phyloP scores from a whole-genome alignment of 2,329 filamentous ascomycete genomes.

The Aspergillus novofumigatus region DNA sequence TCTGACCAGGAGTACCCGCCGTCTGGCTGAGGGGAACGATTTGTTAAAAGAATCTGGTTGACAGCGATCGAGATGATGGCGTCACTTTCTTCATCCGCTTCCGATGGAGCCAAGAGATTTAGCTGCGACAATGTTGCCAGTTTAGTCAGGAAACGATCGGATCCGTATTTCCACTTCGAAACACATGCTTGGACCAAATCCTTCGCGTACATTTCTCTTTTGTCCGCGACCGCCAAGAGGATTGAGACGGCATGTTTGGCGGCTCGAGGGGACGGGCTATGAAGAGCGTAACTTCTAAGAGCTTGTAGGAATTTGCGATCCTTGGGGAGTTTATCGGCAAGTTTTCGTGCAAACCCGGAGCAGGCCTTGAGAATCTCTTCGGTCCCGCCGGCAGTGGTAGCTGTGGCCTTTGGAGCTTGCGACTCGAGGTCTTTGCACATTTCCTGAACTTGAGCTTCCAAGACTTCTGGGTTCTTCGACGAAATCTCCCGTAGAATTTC shows the following conservation, averaged over 20 bases:
- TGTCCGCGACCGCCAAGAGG: constrained; percentile 70
- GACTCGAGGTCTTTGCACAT: constrained; percentile 82
- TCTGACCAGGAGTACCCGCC: constrained; percentile 63
- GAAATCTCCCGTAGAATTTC: constrained; percentile 92
- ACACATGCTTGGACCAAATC: constrained; percentile 75
- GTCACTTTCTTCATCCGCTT: constrained; percentile 69
- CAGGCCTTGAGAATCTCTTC: constrained; percentile 92
- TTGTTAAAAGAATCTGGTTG: constrained; percentile 67
- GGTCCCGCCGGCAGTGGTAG: constrained; percentile 66
- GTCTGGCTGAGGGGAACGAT: constrained; percentile 54
- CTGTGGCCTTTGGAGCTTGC: constrained; percentile 67
- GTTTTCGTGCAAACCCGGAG: constrained; percentile 82
- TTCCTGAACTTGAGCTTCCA: constrained; percentile 88
- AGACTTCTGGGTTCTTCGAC: constrained; percentile 78
- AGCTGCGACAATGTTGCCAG: constrained; percentile 58
- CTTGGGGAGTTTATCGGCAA: constrained; percentile 75
- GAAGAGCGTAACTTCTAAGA: constrained; percentile 76
- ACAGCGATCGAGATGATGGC: constrained; percentile 75
- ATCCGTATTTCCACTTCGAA: constrained; percentile 68
- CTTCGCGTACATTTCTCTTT: constrained; percentile 79
- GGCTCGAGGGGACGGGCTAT: constrained; percentile 73
- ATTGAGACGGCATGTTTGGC: constrained; percentile 94
- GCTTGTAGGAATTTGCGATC: constrained; percentile 78
- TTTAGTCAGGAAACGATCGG: constrained; percentile 65
- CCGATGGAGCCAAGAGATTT: constrained; percentile 67